Evolutionary conservation across 2,329 filamentous ascomycete species (phyloP).

Genomic region (Macrophomina tecta): DNA sequence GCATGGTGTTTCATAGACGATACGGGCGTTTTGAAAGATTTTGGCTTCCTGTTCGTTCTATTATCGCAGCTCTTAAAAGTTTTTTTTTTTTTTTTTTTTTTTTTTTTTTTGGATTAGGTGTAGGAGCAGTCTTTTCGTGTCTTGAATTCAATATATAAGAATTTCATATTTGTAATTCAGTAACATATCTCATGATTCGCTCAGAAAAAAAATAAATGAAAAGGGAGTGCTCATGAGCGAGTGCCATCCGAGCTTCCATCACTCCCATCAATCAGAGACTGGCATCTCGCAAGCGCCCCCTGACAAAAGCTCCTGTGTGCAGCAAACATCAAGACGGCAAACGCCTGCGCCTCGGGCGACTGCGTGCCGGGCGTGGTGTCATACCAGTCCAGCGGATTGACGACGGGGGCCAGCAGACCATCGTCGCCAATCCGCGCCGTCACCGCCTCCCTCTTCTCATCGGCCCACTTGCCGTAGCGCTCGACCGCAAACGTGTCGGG

Average conservation of each 20-base stretch:
- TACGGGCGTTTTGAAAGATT: not conserved
- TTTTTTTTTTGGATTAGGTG: too few species aligned
- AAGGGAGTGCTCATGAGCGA: too few species aligned
- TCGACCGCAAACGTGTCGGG: constrained; percentile 42
- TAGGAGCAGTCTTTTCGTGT: too few species aligned
- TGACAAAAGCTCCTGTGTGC: constrained; percentile 42
- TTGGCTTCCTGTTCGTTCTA: not conserved
- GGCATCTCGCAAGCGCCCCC: not conserved
- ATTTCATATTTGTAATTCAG: not conserved
- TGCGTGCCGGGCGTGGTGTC: constrained; percentile 38
- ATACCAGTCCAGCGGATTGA: constrained; percentile 50
- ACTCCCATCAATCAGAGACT: not conserved
- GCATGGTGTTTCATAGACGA: not conserved
- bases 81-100: not conserved
- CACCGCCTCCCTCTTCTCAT: constrained; percentile 48
- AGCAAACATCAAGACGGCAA: constrained; percentile 51
- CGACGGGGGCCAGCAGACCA: constrained; percentile 49
- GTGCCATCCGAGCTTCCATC: too few species aligned
- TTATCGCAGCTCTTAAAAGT: not conserved
- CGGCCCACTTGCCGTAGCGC: constrained; percentile 51
- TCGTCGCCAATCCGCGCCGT: constrained; percentile 42
- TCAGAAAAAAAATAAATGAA: not conserved
- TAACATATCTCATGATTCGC: not conserved
- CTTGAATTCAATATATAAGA: too few species aligned
- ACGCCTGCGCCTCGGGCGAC: constrained; percentile 53